Evolutionary conservation across 192 early-diverging fungal species (phyloP).

Genomic region (Rhizophagus clarus): DNA sequence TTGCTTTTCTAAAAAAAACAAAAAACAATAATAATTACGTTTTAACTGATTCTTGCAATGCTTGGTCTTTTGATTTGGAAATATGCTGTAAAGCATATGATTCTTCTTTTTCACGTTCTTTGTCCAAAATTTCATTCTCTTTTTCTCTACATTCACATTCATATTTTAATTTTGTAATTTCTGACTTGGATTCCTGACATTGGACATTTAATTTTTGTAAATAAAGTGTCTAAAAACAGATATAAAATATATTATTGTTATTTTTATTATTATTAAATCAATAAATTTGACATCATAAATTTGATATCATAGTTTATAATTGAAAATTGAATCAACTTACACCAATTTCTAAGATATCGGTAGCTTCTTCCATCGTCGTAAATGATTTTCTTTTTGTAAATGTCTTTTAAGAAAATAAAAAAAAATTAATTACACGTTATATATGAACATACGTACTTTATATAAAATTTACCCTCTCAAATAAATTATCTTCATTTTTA

Average conservation of each 20-base stretch:
- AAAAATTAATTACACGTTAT: background rate
- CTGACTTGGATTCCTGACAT: background rate
- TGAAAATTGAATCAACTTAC: background rate
- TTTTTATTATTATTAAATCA: background rate
- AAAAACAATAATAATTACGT: background rate
- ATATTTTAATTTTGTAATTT: background rate
- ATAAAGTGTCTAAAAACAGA: background rate
- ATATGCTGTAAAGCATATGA: background rate
- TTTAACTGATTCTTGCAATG: slow-evolving; percentile 1
- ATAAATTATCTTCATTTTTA: background rate
- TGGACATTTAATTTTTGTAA: background rate
- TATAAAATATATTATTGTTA: too few relatives aligned
- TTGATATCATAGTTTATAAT: background rate
- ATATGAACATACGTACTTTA: background rate
- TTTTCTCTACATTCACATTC: slow-evolving; percentile 12
- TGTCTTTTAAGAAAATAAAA: background rate
- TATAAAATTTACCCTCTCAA: background rate
- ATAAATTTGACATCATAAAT: background rate
- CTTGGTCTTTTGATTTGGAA: background rate
- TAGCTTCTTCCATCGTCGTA: background rate
- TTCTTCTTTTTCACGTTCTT: slow-evolving; percentile 17
- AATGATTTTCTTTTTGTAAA: background rate
- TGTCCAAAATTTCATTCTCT: background rate
- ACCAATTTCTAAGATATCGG: background rate
- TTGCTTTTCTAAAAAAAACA: background rate